Conservation (phyloP, 495 filamentous ascomycete genomes). For the Daldinia grandis region DNA sequence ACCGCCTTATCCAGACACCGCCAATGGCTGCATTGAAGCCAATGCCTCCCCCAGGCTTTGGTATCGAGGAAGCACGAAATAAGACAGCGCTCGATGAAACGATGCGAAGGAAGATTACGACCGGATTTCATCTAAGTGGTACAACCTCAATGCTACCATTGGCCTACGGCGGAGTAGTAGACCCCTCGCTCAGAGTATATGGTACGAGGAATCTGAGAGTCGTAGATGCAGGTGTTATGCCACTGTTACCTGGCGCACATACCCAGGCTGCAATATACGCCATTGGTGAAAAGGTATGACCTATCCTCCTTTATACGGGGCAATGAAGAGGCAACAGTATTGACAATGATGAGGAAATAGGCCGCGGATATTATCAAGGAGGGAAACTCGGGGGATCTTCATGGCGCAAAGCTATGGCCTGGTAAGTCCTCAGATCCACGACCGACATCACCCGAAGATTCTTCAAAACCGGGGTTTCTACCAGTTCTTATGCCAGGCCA, state of each 20-base stretch:
- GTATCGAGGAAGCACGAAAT: conserved; percentile 39
- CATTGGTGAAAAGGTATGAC: conserved; percentile 62
- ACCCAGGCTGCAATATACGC: conserved; percentile 64
- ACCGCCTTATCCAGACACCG: conserved; percentile 46
- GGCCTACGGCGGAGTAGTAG: conserved; percentile 56
- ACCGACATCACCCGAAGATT: background rate
- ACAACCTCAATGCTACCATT: conserved; percentile 52
- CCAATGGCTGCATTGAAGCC: conserved; percentile 48
- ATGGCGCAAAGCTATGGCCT: background rate
- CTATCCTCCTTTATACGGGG: background rate
- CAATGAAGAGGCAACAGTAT: background rate
- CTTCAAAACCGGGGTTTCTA: background rate
- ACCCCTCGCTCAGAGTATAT: conserved; percentile 61
- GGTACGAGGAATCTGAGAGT: conserved; percentile 58
- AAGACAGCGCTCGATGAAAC: conserved; percentile 37
- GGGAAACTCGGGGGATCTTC: conserved; percentile 4
- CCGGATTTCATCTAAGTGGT: conserved; percentile 47
- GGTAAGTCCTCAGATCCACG: background rate
- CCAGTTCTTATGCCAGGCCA: background rate
- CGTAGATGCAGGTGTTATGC: conserved; percentile 67
- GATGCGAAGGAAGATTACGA: conserved; percentile 38
- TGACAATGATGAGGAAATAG: conserved; percentile 32
- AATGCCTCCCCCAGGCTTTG: conserved; percentile 39
- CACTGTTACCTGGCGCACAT: conserved; percentile 63
- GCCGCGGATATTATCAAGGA: conserved; percentile 53